Evolutionary conservation across 495 filamentous ascomycete species (phyloP).

Genomic region (Hyaloscypha variabilis): DNA sequence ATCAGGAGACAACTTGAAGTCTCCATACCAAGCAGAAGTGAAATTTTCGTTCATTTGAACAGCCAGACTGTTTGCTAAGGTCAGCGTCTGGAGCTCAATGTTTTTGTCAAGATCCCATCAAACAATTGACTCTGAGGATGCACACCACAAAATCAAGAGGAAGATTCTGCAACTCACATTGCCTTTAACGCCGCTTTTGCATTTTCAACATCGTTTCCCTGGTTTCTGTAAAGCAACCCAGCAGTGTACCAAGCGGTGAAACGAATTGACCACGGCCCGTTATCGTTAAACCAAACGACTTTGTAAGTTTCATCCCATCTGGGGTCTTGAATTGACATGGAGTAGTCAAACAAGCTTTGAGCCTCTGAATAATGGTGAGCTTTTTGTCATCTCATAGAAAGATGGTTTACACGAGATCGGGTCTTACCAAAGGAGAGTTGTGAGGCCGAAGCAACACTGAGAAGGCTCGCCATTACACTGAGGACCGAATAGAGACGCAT

Average conservation of each 20-base stretch:
- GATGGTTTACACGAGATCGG: background rate
- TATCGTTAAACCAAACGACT: conserved; percentile 35
- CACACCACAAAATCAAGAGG: background rate
- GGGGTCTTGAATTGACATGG: conserved; percentile 35
- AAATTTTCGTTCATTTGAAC: background rate
- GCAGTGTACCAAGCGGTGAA: conserved; percentile 39
- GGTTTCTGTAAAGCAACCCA: conserved; percentile 34
- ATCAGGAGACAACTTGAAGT: conserved; percentile 36
- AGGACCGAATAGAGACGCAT: background rate
- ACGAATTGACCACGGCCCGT: conserved; percentile 36
- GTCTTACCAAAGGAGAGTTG: background rate
- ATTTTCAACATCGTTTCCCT: conserved; percentile 34
- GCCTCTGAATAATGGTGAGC: conserved; percentile 24
- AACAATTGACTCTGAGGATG: background rate
- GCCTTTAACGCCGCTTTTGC: conserved; percentile 36
- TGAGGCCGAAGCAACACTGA: background rate
- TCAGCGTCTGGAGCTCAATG: background rate
- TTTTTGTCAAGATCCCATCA: too few relatives aligned
- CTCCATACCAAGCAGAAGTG: conserved; percentile 35
- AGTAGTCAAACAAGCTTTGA: conserved; percentile 36
- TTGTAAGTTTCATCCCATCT: conserved; percentile 38
- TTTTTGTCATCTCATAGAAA: conserved; percentile 12
- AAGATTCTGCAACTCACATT: conserved; percentile 24
- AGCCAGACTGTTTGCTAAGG: background rate
- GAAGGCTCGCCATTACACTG: background rate